Percentiles rank a stretch among this genome's conserved stretches.
phyloP scores from a whole-genome alignment of 345 rosid species.

The Lumnitzera littorea region DNA sequence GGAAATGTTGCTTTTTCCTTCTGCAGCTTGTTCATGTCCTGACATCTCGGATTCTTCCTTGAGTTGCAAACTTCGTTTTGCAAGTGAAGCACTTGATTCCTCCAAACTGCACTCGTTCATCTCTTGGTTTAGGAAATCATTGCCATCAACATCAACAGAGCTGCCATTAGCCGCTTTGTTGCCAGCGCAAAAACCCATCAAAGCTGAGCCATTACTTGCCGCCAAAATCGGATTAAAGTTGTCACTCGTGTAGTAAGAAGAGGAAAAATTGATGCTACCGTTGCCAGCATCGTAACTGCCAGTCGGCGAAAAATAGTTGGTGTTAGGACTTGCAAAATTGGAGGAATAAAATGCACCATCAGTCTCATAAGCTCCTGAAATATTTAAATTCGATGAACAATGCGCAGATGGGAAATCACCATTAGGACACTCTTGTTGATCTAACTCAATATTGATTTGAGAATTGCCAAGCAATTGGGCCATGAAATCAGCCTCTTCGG shows the following conservation, averaged over 20 bases:
- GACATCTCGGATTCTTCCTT: conserved; percentile 23
- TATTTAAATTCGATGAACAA: too few relatives aligned
- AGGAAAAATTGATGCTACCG: too few relatives aligned
- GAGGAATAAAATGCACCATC: too few relatives aligned
- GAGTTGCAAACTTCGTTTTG: conserved; percentile 6
- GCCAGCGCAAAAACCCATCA: conserved; percentile 35
- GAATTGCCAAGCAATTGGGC: conserved; percentile 44
- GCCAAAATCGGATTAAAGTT: too few relatives aligned
- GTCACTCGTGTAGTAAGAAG: too few relatives aligned
- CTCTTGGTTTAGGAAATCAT: conserved; percentile 24
- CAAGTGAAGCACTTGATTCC: background rate
- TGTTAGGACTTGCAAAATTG: too few relatives aligned
- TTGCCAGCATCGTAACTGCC: too few relatives aligned
- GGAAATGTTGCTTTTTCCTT: conserved; percentile 25
- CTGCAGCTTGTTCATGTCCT: conserved; percentile 15
- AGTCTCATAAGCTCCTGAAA: too few relatives aligned
- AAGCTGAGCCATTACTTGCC: conserved; percentile 5
- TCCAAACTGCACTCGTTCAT: conserved; percentile 7
- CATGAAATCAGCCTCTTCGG: conserved; percentile 78
- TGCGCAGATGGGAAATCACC: conserved; percentile 3
- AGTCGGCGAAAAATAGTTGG: too few relatives aligned
- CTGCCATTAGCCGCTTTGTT: conserved; percentile 22
- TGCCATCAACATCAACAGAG: conserved; percentile 26
- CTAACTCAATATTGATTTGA: conserved; percentile 11
- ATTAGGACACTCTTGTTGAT: conserved; percentile 7